Evolutionary conservation across 2,329 filamentous ascomycete species (phyloP), one percentile per base, ranked within the genome.

Genomic region (Amauroascus niger): DNA sequence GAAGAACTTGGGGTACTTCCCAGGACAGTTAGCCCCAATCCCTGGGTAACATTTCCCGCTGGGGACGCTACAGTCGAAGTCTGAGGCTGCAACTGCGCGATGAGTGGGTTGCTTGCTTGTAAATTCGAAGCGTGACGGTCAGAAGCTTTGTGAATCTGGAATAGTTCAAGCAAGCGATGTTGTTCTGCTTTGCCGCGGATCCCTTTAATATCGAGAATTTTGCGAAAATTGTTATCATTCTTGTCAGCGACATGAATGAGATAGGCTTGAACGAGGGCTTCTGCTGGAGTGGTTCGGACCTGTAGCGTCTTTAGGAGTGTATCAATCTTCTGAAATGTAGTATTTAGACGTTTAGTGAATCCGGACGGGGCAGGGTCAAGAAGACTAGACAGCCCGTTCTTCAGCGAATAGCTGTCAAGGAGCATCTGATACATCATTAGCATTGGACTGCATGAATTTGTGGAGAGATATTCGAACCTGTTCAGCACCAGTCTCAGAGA

Each of bases 171-270:
- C 1, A 97, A 81, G 58, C 88, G 82, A 2, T 79, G 73, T 64
- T 96, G 87, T 57, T 98, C 93, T 57, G 80, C 76, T 65, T 89
- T 91, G 58, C 74, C 74, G 52, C 85, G 81, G 56, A 98, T 85
- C 45, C 93, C 93, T 70, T 98, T 98, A 58, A 98, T 79, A 49
- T 98, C 93, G 44, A 98, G 81, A 56, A 98, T 86, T 72, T 96
- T 97, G 66, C 84, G 84, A 79, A 98, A 98, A 71, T 98, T 98
- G 63, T 82, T 80, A 67, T 97, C 93, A 59, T 86, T 95, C 53
- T 87, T 84, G 74, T 98, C 93, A 60, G 82, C 89, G 60, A 98
- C 93, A 71, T 97, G 93, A 69, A 97, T 95, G 32, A 98, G 82
- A 68, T 98, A 98, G 32, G 93, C 93, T 72, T 97, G 91, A 0